These are phyloP conservation scores for Cyclotella choctawhatcheeana DNA, from an alignment of 108 stramenopile species.

Conservation along the genomic window DNA sequence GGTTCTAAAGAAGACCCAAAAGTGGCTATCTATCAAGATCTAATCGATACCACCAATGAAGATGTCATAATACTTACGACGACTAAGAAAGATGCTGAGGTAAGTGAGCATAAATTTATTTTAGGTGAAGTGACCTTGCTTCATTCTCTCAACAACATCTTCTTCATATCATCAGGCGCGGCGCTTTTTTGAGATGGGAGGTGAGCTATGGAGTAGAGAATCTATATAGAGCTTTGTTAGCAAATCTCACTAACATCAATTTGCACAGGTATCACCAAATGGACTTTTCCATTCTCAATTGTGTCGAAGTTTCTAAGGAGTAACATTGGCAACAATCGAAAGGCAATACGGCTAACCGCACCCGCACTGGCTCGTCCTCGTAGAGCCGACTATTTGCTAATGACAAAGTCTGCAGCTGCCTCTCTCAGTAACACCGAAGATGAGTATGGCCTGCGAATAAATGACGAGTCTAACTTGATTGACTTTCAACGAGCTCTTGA, in stretches of 20 bases:
- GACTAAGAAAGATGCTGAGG: constrained; percentile 22
- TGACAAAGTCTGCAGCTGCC: constrained; percentile 35
- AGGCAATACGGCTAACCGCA: constrained; percentile 29
- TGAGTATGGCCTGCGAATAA: constrained; percentile 52
- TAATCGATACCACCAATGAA: constrained; percentile 16
- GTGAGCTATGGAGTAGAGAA: too few relatives aligned
- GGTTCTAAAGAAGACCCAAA: constrained; percentile 18
- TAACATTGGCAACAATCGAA: constrained; percentile 10
- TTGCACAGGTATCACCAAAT: constrained; percentile 62
- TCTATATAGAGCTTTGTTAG: neutral
- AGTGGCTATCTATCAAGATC: constrained; percentile 16
- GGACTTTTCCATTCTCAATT: constrained; percentile 74
- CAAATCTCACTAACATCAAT: neutral
- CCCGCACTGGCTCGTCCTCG: constrained; percentile 47
- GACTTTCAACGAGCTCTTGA: constrained; percentile 61
- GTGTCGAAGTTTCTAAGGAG: constrained; percentile 37
- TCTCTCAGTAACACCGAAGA: constrained; percentile 46
- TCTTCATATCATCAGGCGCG: neutral
- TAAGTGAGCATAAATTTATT: neutral
- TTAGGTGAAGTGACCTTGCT: neutral
- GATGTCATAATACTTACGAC: constrained; percentile 11
- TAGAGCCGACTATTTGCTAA: constrained; percentile 62
- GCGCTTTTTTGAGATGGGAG: constrained; percentile 29
- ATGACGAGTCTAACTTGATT: constrained; percentile 26
- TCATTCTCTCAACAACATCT: neutral